These are phyloP conservation scores for Coelastrella sp. DNA, from an alignment of 139 green algal species.

Conservation along the genomic window DNA sequence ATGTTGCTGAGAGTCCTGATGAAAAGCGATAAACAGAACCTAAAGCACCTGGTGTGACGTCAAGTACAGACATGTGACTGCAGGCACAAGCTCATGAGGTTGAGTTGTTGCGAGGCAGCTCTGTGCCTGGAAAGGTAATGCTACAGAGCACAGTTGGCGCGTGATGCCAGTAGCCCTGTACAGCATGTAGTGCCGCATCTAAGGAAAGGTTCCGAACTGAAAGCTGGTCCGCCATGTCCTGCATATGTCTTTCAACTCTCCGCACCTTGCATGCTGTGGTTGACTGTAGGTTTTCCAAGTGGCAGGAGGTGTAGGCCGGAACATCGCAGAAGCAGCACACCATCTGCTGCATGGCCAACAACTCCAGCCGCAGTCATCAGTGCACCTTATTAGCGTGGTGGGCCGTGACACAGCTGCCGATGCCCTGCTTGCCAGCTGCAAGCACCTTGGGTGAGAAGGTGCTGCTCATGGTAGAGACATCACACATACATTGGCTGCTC, in stretches of 20 bases:
- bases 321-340: constrained; percentile 67
- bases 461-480: neutral
- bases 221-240: neutral
- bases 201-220: too few species aligned
- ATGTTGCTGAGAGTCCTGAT: too few species aligned
- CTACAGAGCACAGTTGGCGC: too few species aligned
- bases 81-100: constrained; percentile 7
- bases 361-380: constrained; percentile 12
- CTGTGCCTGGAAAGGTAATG: constrained; percentile 16
- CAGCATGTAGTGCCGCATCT: too few species aligned
- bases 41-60: too few species aligned
- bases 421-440: constrained; percentile 52
- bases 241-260: neutral
- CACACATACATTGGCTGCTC: too few species aligned
- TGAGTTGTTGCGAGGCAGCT: constrained; percentile 10
- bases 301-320: constrained; percentile 71
- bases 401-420: constrained; percentile 60
- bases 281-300: constrained; percentile 59
- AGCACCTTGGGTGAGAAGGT: constrained; percentile 35
- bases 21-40: too few species aligned
- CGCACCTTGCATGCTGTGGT: neutral
- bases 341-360: constrained; percentile 12
- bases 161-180: too few species aligned
- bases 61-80: neutral
- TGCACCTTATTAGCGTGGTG: constrained; percentile 60